A percentile compares a stretch with the other conserved stretches of the same genome.
phyloP scores from a whole-genome alignment of 2,329 filamentous ascomycete species.

The Cladosporium sp. region DNA sequence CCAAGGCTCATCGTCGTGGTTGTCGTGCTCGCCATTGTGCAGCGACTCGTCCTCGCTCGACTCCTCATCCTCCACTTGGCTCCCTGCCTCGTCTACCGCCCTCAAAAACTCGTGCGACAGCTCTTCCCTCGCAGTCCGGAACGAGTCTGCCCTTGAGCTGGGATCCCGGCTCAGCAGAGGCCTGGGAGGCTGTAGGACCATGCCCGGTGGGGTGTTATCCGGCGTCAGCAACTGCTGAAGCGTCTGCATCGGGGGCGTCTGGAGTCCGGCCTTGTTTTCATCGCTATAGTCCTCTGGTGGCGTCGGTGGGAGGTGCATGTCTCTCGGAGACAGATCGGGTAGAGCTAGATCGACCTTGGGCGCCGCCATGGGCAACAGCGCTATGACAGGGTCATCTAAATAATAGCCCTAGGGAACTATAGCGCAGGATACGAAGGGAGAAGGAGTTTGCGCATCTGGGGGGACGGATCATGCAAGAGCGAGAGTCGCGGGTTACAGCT shows the following conservation, averaged over 20 bases:
- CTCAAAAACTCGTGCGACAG: constrained; percentile 16
- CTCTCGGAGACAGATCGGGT: background rate
- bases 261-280: constrained; percentile 9
- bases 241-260: constrained; percentile 19
- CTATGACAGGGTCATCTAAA: constrained; percentile 20
- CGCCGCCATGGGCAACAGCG: constrained; percentile 18
- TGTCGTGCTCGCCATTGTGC: background rate
- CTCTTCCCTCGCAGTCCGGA: constrained; percentile 21
- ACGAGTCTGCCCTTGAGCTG: constrained; percentile 18
- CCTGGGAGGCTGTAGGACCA: constrained; percentile 16
- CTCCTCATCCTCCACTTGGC: constrained; percentile 7
- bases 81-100: background rate
- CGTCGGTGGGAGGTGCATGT: constrained; percentile 20
- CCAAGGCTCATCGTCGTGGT: constrained; percentile 11
- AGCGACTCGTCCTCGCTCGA: constrained; percentile 10
- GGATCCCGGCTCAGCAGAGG: constrained; percentile 12
- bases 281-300: constrained; percentile 20
- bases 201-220: constrained; percentile 15
- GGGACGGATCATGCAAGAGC: constrained; percentile 17
- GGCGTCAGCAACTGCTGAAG: constrained; percentile 19
- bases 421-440: constrained; percentile 8
- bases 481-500: constrained; percentile 15
- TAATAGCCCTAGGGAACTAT: constrained; percentile 6
- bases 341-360: constrained; percentile 14
- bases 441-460: constrained; percentile 15